These are phyloP conservation scores for Pleurotus djamor DNA, from an alignment of 768 basidiomycete genomes.

Conservation along the genomic window DNA sequence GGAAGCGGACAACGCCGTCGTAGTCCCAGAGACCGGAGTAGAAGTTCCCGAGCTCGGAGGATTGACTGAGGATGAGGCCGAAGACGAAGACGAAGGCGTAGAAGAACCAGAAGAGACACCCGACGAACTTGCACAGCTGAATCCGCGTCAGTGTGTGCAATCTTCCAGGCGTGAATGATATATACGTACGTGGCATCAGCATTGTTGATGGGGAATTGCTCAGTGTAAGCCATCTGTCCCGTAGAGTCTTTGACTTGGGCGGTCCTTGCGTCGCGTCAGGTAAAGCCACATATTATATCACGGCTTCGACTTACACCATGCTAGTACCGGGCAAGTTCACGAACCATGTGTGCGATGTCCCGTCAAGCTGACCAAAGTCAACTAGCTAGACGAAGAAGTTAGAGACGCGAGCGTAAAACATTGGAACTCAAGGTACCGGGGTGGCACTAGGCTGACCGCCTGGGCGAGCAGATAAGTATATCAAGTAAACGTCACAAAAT, in stretches of 20 bases:
- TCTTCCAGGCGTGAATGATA: background rate
- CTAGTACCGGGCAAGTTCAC: too few species aligned
- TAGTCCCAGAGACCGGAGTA: background rate
- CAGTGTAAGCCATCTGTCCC: slow-evolving; percentile 51
- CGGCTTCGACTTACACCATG: too few species aligned
- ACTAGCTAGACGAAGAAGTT: slow-evolving; percentile 40
- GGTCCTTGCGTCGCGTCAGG: slow-evolving; percentile 34
- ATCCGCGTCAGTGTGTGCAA: background rate
- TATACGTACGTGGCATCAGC: background rate
- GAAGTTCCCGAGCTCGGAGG: background rate
- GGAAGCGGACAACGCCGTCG: background rate
- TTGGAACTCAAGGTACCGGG: slow-evolving; percentile 25
- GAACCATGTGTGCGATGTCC: too few species aligned
- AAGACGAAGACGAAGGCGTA: background rate
- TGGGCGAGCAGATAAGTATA: slow-evolving; percentile 18
- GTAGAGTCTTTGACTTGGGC: slow-evolving; percentile 55
- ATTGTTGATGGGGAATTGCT: slow-evolving; percentile 29
- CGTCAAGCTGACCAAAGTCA: slow-evolving; percentile 34
- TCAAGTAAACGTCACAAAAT: background rate
- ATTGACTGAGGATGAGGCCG: background rate
- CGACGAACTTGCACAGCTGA: background rate
- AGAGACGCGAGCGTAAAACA: slow-evolving; percentile 11
- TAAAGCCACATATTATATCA: background rate
- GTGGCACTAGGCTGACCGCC: slow-evolving; percentile 50
- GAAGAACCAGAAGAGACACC: background rate